Evolutionary conservation across 805 yeast genomes (phyloP).

Genomic region (Maudiozyma serrabonitensis): DNA sequence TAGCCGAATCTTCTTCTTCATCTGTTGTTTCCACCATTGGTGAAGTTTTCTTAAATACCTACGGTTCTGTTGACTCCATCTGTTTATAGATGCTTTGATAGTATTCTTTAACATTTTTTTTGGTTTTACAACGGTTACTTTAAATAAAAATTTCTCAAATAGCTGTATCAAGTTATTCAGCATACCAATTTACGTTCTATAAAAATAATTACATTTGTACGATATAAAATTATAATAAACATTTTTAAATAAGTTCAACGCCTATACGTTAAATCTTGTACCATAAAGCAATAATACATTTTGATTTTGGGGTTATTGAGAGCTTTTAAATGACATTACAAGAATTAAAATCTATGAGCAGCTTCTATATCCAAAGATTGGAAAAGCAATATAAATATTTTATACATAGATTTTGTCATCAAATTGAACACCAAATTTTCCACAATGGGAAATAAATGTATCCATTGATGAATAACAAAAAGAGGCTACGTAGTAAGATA

Average conservation of each 20-base stretch:
- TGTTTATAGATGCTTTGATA: constrained; percentile 1
- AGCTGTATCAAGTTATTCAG: background rate
- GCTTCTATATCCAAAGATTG: too few relatives aligned
- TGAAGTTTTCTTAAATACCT: constrained; percentile 2
- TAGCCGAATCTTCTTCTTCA: background rate
- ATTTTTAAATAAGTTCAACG: background rate
- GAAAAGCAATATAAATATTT: too few relatives aligned
- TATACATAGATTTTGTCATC: too few relatives aligned
- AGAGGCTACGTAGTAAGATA: too few relatives aligned
- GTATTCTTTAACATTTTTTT: background rate
- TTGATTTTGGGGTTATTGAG: too few relatives aligned
- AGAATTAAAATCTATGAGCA: too few relatives aligned
- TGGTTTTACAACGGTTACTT: background rate
- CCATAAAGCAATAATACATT: too few relatives aligned
- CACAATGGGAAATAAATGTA: too few relatives aligned
- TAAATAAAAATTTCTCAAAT: too few relatives aligned
- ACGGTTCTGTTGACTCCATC: background rate
- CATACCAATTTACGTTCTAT: background rate
- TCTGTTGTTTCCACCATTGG: background rate
- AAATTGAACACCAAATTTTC: too few relatives aligned
- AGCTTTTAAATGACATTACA: too few relatives aligned
- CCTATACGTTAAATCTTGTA: background rate
- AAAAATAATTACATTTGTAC: background rate
- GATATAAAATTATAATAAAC: background rate
- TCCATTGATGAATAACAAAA: too few relatives aligned